Evolutionary conservation across 805 yeast species (phyloP).

Genomic region (Ogataea pignaliae): DNA sequence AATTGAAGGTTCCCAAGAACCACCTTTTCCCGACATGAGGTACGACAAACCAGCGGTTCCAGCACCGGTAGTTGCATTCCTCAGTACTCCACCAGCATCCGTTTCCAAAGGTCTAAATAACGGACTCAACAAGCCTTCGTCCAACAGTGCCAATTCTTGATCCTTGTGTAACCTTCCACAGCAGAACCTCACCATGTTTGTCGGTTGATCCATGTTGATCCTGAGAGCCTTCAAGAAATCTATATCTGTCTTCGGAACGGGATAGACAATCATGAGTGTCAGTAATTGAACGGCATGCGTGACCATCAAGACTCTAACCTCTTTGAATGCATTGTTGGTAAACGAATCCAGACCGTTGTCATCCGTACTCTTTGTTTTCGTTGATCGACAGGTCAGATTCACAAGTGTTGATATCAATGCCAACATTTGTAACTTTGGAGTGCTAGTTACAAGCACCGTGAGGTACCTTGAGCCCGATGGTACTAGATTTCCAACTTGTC

Average conservation of each 20-base stretch:
- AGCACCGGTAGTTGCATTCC: conserved; percentile 9
- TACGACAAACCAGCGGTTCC: conserved; percentile 19
- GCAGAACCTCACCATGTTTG: conserved; percentile 46
- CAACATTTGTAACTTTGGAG: conserved; percentile 44
- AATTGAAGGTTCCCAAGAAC: conserved; percentile 22
- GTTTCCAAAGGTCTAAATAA: conserved; percentile 40
- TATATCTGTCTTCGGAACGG: conserved; percentile 47
- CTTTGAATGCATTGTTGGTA: conserved; percentile 26
- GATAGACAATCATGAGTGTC: conserved; percentile 56
- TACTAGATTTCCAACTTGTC: conserved; percentile 36
- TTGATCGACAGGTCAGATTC: conserved; percentile 56
- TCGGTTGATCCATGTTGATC: conserved; percentile 31
- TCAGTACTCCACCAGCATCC: not conserved
- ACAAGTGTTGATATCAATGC: conserved; percentile 65
- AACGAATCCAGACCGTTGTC: conserved; percentile 42
- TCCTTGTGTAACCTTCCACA: conserved; percentile 52
- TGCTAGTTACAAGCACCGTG: conserved; percentile 46
- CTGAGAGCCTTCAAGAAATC: conserved; percentile 33
- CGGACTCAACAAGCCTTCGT: conserved; percentile 43
- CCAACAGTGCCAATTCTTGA: conserved; percentile 47
- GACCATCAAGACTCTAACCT: conserved; percentile 43
- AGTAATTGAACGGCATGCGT: conserved; percentile 59
- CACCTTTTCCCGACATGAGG: conserved; percentile 22
- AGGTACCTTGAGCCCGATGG: conserved; percentile 57
- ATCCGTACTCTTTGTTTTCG: conserved; percentile 29